Percentiles rank a stretch among this genome's conserved stretches.
Evolutionary conservation across 1,284 basidiomycete species (phyloP).

Genomic region (Austroboletus novae-zelandiae): DNA sequence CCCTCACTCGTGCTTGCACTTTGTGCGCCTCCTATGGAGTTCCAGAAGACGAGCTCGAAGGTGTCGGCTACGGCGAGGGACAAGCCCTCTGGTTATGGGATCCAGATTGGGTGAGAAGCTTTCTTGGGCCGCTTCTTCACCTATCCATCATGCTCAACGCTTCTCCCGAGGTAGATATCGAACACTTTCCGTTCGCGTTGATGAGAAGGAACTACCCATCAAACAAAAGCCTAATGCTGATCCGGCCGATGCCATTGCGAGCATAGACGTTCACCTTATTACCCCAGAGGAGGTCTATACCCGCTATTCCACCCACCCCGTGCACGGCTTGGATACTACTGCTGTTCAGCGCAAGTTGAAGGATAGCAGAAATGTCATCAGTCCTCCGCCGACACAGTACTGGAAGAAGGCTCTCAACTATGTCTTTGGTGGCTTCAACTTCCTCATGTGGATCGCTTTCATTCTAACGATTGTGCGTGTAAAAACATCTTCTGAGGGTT

Average conservation of each 20-base stretch:
- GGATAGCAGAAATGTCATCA: slow-evolving; percentile 49
- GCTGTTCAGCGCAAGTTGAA: slow-evolving; percentile 41
- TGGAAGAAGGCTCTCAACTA: slow-evolving; percentile 50
- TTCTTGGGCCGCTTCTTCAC: too few species aligned
- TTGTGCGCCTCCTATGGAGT: background rate
- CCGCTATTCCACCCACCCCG: slow-evolving; percentile 43
- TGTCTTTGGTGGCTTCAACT: slow-evolving; percentile 53
- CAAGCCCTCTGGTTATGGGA: slow-evolving; percentile 26
- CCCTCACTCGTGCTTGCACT: background rate
- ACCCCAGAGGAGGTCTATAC: slow-evolving; percentile 40
- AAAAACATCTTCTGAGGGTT: background rate
- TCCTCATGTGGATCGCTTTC: slow-evolving; percentile 52
- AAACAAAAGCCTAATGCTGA: slow-evolving; percentile 18
- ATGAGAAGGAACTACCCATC: slow-evolving; percentile 23
- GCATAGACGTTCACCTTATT: slow-evolving; percentile 49
- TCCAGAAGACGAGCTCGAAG: slow-evolving; percentile 21
- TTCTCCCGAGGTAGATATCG: slow-evolving; percentile 33
- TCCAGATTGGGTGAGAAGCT: slow-evolving; percentile 27
- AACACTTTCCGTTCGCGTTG: slow-evolving; percentile 43
- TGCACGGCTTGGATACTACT: slow-evolving; percentile 43
- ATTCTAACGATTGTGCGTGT: slow-evolving; percentile 42
- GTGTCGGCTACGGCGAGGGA: slow-evolving; percentile 16
- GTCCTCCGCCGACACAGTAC: slow-evolving; percentile 45
- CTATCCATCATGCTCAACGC: background rate
- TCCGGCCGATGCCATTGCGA: slow-evolving; percentile 39